These are phyloP conservation scores for Ceratocystis ficicola DNA, from an alignment of 2,329 filamentous ascomycete genomes.

Conservation along the genomic window DNA sequence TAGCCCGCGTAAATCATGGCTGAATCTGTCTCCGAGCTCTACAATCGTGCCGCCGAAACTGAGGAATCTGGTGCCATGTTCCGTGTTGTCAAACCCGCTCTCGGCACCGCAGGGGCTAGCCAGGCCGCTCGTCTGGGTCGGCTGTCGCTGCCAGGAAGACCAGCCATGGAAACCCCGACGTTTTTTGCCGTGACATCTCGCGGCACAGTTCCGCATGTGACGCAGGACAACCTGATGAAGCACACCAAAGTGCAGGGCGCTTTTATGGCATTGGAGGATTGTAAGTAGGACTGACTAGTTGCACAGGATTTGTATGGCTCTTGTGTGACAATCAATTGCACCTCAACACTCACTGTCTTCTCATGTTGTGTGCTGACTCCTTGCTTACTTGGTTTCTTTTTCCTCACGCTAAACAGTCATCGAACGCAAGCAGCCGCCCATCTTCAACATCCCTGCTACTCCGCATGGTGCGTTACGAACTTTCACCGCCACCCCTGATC, in stretches of 20 bases:
- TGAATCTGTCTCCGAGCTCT: background rate
- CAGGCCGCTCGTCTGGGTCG: slow-evolving; percentile 52
- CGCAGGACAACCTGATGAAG: slow-evolving; percentile 65
- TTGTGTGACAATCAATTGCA: background rate
- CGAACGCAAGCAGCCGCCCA: slow-evolving; percentile 41
- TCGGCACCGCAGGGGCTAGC: slow-evolving; percentile 28
- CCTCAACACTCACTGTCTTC: background rate
- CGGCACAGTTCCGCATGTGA: slow-evolving; percentile 75
- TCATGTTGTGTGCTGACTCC: background rate
- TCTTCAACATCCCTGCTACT: slow-evolving; percentile 33
- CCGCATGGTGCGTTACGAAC: slow-evolving; percentile 51
- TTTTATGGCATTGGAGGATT: slow-evolving; percentile 84
- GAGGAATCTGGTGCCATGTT: slow-evolving; percentile 28
- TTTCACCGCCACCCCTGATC: slow-evolving; percentile 61
- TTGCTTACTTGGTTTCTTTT: background rate
- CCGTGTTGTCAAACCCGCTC: slow-evolving; percentile 35
- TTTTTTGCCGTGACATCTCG: slow-evolving; percentile 71
- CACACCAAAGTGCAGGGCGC: slow-evolving; percentile 54
- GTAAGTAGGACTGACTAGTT: slow-evolving; percentile 41
- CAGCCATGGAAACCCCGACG: slow-evolving; percentile 66
- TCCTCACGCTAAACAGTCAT: slow-evolving; percentile 35
- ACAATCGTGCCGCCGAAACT: background rate
- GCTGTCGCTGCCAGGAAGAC: slow-evolving; percentile 49
- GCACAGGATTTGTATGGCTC: background rate
- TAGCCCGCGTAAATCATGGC: background rate